phyloP scores from a whole-genome alignment of 257 asterid genomes.

The Solanum lycopersicoides region DNA sequence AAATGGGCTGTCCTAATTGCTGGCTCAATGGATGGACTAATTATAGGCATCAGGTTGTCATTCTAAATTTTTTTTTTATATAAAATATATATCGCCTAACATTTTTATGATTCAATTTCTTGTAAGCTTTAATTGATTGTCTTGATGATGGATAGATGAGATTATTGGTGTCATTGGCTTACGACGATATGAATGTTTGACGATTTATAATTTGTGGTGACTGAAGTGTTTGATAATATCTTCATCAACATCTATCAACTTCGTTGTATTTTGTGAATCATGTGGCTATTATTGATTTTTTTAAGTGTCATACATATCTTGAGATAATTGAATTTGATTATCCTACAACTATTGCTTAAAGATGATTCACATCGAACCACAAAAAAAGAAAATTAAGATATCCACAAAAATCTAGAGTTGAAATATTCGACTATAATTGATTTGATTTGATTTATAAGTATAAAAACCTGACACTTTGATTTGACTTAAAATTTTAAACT shows the following conservation, averaged over 20 bases:
- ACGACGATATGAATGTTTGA: neutral
- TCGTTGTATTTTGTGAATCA: neutral
- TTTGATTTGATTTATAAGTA: no score
- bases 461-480: no score
- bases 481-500: no score
- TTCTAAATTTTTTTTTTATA: neutral
- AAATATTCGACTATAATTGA: no score
- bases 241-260: neutral
- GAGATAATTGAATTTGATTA: neutral
- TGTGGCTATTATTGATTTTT: neutral
- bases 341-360: neutral
- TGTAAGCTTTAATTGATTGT: neutral
- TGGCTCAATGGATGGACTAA: conserved; percentile 86
- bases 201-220: neutral
- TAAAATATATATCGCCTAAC: no score
- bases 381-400: no score
- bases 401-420: no score
- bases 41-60: conserved; percentile 61
- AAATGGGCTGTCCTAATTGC: conserved; percentile 91
- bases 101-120: neutral
- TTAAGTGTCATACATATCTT: neutral
- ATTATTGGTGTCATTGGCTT: no score
- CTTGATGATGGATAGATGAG: neutral
- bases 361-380: no score
- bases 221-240: neutral